These are phyloP conservation scores for Spiraea crenata DNA, from an alignment of 331 rosid genomes.

Conservation along the genomic window DNA sequence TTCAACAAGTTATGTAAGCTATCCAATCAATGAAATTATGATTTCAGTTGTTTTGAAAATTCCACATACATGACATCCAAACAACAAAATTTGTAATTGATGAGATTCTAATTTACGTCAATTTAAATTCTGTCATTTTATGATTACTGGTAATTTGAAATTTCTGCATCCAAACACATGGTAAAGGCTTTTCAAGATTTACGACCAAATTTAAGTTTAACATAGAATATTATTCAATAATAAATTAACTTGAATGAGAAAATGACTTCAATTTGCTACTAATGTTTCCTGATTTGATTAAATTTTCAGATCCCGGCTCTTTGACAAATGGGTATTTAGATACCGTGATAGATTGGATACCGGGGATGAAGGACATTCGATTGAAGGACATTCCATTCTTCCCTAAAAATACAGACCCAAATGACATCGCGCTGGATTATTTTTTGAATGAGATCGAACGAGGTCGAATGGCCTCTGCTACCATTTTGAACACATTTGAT, in stretches of 20 bases:
- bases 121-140: background rate
- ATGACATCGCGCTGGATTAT: conserved; percentile 18
- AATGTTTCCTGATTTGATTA: background rate
- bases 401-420: conserved; percentile 28
- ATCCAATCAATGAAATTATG: too few relatives aligned
- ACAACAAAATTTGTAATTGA: too few relatives aligned
- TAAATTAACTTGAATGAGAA: too few relatives aligned
- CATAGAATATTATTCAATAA: too few relatives aligned
- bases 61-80: too few relatives aligned
- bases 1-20: too few relatives aligned
- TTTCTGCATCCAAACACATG: too few relatives aligned
- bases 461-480: conserved; percentile 5
- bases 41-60: too few relatives aligned
- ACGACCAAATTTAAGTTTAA: too few relatives aligned
- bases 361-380: conserved; percentile 29
- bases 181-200: too few relatives aligned
- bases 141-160: too few relatives aligned
- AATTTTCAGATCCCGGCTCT: conserved; percentile 21
- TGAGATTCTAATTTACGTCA: too few relatives aligned
- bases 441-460: background rate
- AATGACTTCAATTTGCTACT: background rate
- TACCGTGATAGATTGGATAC: conserved; percentile 37
- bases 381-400: conserved; percentile 35
- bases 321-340: conserved; percentile 30
- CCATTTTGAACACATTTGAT: conserved; percentile 22